Evolutionary conservation across 2,329 filamentous ascomycete genomes (phyloP).

Genomic region (Metarhizium rileyi): DNA sequence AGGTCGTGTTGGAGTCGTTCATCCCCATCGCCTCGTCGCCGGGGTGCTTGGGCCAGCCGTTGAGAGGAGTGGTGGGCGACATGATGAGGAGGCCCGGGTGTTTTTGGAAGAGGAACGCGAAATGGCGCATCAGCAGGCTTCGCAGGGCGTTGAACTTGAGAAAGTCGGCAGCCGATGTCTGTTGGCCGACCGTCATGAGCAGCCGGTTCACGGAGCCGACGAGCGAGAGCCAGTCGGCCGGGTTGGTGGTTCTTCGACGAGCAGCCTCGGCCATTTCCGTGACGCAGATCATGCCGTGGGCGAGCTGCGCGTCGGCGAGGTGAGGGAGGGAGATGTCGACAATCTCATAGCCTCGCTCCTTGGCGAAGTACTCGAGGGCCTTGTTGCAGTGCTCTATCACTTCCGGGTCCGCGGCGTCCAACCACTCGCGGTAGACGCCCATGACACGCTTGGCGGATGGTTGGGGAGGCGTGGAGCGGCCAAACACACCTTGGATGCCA

Average conservation of each 20-base stretch:
- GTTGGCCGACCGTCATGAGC: constrained; percentile 53
- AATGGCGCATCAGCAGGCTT: constrained; percentile 67
- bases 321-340: constrained; percentile 56
- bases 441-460: constrained; percentile 48
- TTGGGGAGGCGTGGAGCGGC: constrained; percentile 38
- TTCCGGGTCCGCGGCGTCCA: constrained; percentile 41
- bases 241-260: constrained; percentile 31
- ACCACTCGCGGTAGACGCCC: constrained; percentile 54
- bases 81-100: constrained; percentile 71
- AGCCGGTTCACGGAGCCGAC: constrained; percentile 61
- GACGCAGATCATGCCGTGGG: constrained; percentile 70
- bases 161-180: constrained; percentile 59
- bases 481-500: constrained; percentile 52
- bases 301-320: constrained; percentile 61
- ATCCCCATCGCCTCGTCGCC: constrained; percentile 60
- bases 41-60: constrained; percentile 58
- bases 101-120: constrained; percentile 58
- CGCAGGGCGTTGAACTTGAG: constrained; percentile 65
- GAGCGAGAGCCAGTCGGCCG: constrained; percentile 39
- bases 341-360: constrained; percentile 37
- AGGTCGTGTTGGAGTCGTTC: constrained; percentile 60
- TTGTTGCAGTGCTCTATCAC: constrained; percentile 54
- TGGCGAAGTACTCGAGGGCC: constrained; percentile 48
- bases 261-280: constrained; percentile 51
- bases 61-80: constrained; percentile 65